Conservation (phyloP, 768 basidiomycete species). For the Tulasnella sp. region DNA sequence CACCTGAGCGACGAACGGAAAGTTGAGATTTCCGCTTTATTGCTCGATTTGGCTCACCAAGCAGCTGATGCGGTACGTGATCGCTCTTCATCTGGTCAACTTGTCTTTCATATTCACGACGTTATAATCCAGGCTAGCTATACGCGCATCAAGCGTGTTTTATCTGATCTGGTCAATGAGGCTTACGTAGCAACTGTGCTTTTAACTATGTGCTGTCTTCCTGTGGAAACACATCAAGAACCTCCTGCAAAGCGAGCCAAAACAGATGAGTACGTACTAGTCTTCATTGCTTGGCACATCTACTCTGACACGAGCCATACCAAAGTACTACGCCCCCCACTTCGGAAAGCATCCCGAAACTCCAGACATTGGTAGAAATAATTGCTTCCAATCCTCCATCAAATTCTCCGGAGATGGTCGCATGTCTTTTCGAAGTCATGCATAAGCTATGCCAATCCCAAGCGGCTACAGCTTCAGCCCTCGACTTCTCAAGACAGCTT, state of each 20-base stretch:
- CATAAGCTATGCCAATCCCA: slow-evolving; percentile 48
- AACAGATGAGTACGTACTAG: slow-evolving; percentile 37
- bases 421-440: slow-evolving; percentile 58
- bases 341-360: slow-evolving; percentile 28
- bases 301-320: slow-evolving; percentile 1
- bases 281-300: background rate
- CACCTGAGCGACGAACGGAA: background rate
- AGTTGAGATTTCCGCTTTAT: background rate
- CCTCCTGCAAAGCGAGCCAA: slow-evolving; percentile 56
- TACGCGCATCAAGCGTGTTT: background rate
- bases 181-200: background rate
- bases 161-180: background rate
- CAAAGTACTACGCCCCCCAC: background rate
- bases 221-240: slow-evolving; percentile 21
- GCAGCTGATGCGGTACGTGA: background rate
- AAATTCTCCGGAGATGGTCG: slow-evolving; percentile 59
- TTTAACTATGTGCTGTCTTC: too few relatives aligned
- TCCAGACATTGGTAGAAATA: slow-evolving; percentile 51
- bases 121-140: background rate
- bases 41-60: background rate
- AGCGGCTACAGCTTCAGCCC: slow-evolving; percentile 45
- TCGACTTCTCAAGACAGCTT: slow-evolving; percentile 69
- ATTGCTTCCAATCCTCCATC: slow-evolving; percentile 51
- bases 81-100: background rate
- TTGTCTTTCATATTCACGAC: background rate